These are phyloP conservation scores for Lineolata rhizophorae DNA, from an alignment of 495 filamentous ascomycete species.

Conservation along the genomic window DNA sequence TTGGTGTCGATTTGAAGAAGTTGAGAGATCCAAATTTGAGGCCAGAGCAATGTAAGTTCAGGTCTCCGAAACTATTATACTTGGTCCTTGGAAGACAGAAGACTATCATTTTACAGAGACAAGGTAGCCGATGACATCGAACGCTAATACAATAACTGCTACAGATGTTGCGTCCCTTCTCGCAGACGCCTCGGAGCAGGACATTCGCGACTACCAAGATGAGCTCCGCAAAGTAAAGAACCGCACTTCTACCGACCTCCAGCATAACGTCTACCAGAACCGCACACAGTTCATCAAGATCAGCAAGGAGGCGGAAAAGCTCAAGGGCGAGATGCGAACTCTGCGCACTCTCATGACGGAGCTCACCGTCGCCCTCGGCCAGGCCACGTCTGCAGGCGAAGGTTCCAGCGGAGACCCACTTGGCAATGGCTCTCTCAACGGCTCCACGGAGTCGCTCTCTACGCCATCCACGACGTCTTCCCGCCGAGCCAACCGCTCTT, in stretches of 20 bases:
- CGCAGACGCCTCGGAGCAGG: slow-evolving; percentile 79
- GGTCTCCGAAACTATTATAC: background rate
- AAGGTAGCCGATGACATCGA: background rate
- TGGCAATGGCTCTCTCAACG: slow-evolving; percentile 23
- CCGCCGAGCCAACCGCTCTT: slow-evolving; percentile 47
- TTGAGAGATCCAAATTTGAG: slow-evolving; percentile 62
- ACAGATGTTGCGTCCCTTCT: slow-evolving; percentile 58
- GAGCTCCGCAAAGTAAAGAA: slow-evolving; percentile 58
- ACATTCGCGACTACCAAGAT: slow-evolving; percentile 66
- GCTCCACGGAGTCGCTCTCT: background rate
- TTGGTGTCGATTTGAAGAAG: slow-evolving; percentile 41
- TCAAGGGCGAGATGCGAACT: slow-evolving; percentile 88
- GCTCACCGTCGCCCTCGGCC: slow-evolving; percentile 47
- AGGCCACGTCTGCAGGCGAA: slow-evolving; percentile 30
- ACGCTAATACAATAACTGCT: background rate
- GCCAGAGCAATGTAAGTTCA: slow-evolving; percentile 27
- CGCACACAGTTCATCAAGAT: slow-evolving; percentile 98
- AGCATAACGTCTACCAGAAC: slow-evolving; percentile 95
- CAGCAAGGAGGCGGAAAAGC: slow-evolving; percentile 93
- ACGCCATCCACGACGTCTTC: background rate
- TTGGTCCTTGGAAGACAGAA: too few species aligned
- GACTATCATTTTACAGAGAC: too few species aligned
- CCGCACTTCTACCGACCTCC: slow-evolving; percentile 68
- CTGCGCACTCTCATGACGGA: slow-evolving; percentile 78
- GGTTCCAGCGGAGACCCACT: slow-evolving; percentile 12